phyloP scores from a whole-genome alignment of 2,329 filamentous ascomycete species.

The Aspergillus neotritici region DNA sequence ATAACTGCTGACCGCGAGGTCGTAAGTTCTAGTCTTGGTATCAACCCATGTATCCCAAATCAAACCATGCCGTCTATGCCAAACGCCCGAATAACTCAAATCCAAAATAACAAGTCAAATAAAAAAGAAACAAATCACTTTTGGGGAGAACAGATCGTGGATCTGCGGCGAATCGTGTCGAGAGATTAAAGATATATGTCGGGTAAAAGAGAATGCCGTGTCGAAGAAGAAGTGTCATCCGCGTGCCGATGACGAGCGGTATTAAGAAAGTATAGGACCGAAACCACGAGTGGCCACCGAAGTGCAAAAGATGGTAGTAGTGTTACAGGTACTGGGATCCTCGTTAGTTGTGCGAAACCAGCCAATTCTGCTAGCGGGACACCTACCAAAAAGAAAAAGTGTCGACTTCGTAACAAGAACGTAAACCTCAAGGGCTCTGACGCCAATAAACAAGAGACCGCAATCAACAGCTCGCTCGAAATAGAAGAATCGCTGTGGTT shows the following conservation, averaged over 20 bases:
- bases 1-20: constrained; percentile 33
- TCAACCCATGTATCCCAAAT: constrained; percentile 35
- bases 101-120: constrained; percentile 11
- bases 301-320: constrained; percentile 19
- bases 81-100: constrained; percentile 29
- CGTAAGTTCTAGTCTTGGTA: constrained; percentile 37
- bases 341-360: constrained; percentile 12
- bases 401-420: constrained; percentile 23
- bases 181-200: constrained; percentile 10
- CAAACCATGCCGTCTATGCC: constrained; percentile 33
- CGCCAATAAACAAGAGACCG: constrained; percentile 19
- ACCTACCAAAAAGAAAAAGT: constrained; percentile 25
- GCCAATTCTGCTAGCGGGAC: constrained; percentile 6
- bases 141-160: constrained; percentile 18
- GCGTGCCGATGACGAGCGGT: constrained; percentile 18
- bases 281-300: constrained; percentile 17
- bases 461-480: constrained; percentile 17
- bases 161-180: constrained; percentile 17
- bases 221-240: constrained; percentile 21
- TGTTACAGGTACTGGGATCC: constrained; percentile 27
- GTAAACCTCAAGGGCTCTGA: constrained; percentile 23
- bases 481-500: constrained; percentile 16
- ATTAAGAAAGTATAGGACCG: constrained; percentile 25
- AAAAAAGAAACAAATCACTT: constrained; percentile 20
- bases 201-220: constrained; percentile 9